A percentile compares a stretch with the other conserved stretches of the same genome.
Conservation (phyloP, 495 filamentous ascomycete species). For the Cairneyella variabilis region DNA sequence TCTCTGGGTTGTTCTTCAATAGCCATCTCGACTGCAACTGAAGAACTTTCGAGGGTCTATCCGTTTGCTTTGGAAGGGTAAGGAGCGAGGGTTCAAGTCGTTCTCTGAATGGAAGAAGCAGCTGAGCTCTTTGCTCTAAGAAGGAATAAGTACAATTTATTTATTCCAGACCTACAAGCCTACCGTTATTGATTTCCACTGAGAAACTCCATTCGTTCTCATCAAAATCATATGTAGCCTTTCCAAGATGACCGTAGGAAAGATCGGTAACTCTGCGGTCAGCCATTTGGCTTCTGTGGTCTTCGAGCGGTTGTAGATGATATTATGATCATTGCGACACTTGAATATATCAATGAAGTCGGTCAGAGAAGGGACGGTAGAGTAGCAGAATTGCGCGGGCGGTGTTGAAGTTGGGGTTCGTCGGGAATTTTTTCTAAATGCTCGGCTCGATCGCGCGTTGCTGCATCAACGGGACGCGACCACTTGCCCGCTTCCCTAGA, state of each 20-base stretch:
- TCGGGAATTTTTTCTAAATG: no score
- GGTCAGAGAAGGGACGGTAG: no score
- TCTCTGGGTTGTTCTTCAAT: conserved; percentile 17
- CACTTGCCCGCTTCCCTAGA: no score
- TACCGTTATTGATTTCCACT: conserved; percentile 10
- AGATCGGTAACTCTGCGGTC: conserved; percentile 49
- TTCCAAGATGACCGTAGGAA: conserved; percentile 64
- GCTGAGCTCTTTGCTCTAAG: conserved; percentile 17
- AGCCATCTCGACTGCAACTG: conserved; percentile 19
- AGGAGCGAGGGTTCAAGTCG: conserved; percentile 12
- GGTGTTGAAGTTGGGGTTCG: no score
- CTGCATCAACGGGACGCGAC: no score
- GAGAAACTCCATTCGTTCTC: conserved; percentile 55
- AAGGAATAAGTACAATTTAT: not conserved
- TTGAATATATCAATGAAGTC: conserved; percentile 22
- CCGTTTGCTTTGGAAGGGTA: not conserved
- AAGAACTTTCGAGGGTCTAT: not conserved
- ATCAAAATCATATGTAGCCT: conserved; percentile 49
- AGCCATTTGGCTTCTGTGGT: conserved; percentile 54
- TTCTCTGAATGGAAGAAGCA: conserved; percentile 17
- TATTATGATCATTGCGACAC: conserved; percentile 38
- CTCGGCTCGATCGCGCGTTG: not conserved
- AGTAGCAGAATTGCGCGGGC: no score
- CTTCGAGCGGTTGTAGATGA: conserved; percentile 19
- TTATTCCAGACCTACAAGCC: conserved; percentile 5